Conservation (phyloP, 495 filamentous ascomycete genomes). For the Hypoxylon cercidicola region DNA sequence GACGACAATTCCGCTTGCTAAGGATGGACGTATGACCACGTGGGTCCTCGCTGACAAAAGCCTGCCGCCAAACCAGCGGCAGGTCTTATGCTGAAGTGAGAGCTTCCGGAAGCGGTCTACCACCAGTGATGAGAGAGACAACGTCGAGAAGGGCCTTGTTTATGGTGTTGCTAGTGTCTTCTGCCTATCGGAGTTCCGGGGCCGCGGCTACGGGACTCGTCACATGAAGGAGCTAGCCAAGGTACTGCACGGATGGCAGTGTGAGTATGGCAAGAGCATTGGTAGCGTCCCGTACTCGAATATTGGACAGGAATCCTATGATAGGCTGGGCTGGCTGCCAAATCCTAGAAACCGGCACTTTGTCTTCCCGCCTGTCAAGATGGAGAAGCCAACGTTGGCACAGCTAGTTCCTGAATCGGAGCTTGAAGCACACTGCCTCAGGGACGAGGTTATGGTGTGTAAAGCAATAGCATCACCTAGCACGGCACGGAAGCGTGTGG, state of each 20-base stretch:
- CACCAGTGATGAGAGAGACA: slow-evolving; percentile 32
- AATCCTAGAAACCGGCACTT: not conserved
- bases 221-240: slow-evolving; percentile 59
- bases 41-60: slow-evolving; percentile 79
- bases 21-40: slow-evolving; percentile 75
- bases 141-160: slow-evolving; percentile 69
- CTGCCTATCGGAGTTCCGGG: slow-evolving; percentile 71
- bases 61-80: slow-evolving; percentile 59
- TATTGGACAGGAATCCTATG: slow-evolving; percentile 82
- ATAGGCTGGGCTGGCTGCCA: slow-evolving; percentile 69
- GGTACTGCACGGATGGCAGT: slow-evolving; percentile 47
- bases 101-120: slow-evolving; percentile 78
- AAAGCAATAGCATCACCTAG: slow-evolving; percentile 38
- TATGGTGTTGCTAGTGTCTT: slow-evolving; percentile 88
- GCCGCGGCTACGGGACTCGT: slow-evolving; percentile 77
- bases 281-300: slow-evolving; percentile 68
- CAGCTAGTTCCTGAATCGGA: slow-evolving; percentile 34
- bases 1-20: slow-evolving; percentile 69
- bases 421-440: slow-evolving; percentile 56
- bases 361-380: slow-evolving; percentile 1
- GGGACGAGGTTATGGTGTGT: slow-evolving; percentile 56
- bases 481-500: slow-evolving; percentile 56
- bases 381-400: slow-evolving; percentile 42
- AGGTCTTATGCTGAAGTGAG: slow-evolving; percentile 81
- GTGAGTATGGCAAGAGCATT: slow-evolving; percentile 34